Evolutionary conservation across 1,284 basidiomycete species (phyloP).

Genomic region (Boletellus deceptivus): DNA sequence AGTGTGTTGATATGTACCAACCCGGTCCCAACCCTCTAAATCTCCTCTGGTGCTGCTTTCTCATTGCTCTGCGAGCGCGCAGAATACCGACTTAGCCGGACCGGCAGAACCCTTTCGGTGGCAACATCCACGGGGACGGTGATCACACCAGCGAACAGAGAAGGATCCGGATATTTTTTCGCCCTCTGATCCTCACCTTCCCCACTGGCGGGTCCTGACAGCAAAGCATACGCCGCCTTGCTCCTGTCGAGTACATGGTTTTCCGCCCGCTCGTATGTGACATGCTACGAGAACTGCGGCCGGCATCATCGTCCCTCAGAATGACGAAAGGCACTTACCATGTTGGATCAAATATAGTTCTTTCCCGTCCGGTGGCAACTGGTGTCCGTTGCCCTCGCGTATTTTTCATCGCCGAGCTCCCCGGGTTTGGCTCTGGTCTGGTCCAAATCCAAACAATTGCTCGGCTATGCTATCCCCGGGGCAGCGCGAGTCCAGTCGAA

Average conservation of each 20-base stretch:
- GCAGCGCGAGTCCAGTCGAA: background rate
- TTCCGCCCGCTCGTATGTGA: slow-evolving; percentile 7
- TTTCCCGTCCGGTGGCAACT: slow-evolving; percentile 16
- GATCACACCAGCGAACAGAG: slow-evolving; percentile 1
- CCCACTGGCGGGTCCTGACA: slow-evolving; percentile 6
- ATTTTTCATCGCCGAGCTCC: slow-evolving; percentile 19
- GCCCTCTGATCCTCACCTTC: background rate
- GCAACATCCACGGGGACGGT: background rate
- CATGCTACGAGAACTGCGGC: slow-evolving; percentile 12
- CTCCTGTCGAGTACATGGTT: slow-evolving; percentile 6
- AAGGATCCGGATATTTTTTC: slow-evolving; percentile 8
- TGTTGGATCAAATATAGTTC: slow-evolving; percentile 4
- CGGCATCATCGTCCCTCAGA: slow-evolving; percentile 13
- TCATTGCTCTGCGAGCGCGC: background rate
- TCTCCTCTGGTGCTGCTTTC: background rate
- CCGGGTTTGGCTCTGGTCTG: slow-evolving; percentile 1
- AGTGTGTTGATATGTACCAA: background rate
- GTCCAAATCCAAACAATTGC: background rate
- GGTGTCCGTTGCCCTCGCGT: slow-evolving; percentile 11
- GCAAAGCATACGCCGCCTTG: slow-evolving; percentile 4
- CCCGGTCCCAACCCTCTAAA: background rate
- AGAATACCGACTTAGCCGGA: background rate
- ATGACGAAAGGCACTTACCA: slow-evolving; percentile 9
- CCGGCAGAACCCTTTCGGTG: slow-evolving; percentile 8
- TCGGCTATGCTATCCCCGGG: slow-evolving; percentile 5